Percentiles rank a stretch among this genome's conserved stretches.
These are phyloP conservation scores for Murraya koenigii DNA, from an alignment of 345 rosid species.

Conservation along the genomic window DNA sequence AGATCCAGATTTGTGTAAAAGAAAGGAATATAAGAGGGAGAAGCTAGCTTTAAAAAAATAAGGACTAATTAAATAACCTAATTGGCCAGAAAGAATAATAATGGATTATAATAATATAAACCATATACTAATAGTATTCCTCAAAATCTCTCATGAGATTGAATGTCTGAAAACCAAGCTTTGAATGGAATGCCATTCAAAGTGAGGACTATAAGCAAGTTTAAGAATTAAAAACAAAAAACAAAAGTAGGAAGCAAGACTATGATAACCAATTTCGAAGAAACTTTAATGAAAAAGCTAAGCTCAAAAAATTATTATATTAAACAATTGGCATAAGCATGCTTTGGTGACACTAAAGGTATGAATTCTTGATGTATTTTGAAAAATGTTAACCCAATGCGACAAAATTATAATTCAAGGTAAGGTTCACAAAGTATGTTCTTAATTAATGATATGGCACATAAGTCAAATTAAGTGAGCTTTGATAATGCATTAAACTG, in stretches of 20 bases:
- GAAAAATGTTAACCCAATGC: background rate
- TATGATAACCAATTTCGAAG: background rate
- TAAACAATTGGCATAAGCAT: background rate
- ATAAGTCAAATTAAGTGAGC: background rate
- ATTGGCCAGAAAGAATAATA: background rate
- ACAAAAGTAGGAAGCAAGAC: background rate
- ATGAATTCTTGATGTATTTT: background rate
- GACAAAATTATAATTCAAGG: background rate
- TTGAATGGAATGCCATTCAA: conserved; percentile 17
- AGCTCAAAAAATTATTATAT: background rate
- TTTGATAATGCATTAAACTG: background rate
- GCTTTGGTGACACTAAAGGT: conserved; percentile 2
- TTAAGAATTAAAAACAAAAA: conserved; percentile 8
- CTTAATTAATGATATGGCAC: background rate
- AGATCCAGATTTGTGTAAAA: conserved; percentile 42
- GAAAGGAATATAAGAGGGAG: conserved; percentile 18
- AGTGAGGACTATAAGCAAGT: conserved; percentile 12
- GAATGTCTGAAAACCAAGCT: conserved; percentile 30
- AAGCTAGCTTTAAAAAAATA: background rate
- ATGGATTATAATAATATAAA: background rate
- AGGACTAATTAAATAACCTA: background rate
- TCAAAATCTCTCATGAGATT: conserved; percentile 18
- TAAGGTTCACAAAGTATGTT: too few species aligned
- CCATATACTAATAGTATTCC: background rate
- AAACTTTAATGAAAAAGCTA: background rate